phyloP scores from a whole-genome alignment of 2,329 filamentous ascomycete species.

The Hypoxylon sp. region DNA sequence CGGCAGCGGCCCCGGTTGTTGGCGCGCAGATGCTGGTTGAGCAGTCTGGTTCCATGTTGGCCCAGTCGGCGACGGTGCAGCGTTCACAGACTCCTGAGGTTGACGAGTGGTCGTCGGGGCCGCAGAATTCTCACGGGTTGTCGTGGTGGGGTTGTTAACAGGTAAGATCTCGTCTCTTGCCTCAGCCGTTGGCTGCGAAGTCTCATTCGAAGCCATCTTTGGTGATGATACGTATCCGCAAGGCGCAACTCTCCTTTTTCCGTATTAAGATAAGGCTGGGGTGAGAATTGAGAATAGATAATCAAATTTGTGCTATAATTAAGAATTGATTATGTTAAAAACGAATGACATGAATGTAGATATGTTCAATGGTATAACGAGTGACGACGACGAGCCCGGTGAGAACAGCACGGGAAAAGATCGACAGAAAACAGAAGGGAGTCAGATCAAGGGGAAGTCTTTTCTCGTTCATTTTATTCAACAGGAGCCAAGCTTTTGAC shows the following conservation, averaged over 20 bases:
- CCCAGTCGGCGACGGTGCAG: conserved; percentile 32
- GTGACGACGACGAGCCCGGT: conserved; percentile 41
- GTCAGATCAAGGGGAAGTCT: conserved; percentile 19
- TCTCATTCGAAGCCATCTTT: conserved; percentile 39
- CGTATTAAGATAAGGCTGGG: conserved; percentile 10
- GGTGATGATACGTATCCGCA: not conserved
- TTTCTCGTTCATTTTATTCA: conserved; percentile 30
- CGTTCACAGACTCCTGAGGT: conserved; percentile 12
- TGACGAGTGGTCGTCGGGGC: conserved; percentile 21
- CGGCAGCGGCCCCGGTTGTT: conserved; percentile 45
- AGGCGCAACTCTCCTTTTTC: conserved; percentile 5
- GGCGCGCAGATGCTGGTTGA: conserved; percentile 20
- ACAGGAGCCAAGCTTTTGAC: conserved; percentile 40
- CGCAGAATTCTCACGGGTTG: conserved; percentile 21
- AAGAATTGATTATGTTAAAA: conserved; percentile 29
- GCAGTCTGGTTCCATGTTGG: conserved; percentile 16
- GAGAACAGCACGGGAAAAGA: conserved; percentile 31
- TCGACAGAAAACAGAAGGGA: conserved; percentile 24
- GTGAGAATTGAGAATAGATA: not conserved
- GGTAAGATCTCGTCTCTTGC: conserved; percentile 37
- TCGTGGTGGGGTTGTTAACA: conserved; percentile 16
- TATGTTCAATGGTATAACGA: conserved; percentile 40
- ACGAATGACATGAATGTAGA: conserved; percentile 34
- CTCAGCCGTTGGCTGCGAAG: conserved; percentile 24
- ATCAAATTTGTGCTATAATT: conserved; percentile 7